Evolutionary conservation across 1,284 basidiomycete species (phyloP).

Genomic region (Cystobasidium pallidum): DNA sequence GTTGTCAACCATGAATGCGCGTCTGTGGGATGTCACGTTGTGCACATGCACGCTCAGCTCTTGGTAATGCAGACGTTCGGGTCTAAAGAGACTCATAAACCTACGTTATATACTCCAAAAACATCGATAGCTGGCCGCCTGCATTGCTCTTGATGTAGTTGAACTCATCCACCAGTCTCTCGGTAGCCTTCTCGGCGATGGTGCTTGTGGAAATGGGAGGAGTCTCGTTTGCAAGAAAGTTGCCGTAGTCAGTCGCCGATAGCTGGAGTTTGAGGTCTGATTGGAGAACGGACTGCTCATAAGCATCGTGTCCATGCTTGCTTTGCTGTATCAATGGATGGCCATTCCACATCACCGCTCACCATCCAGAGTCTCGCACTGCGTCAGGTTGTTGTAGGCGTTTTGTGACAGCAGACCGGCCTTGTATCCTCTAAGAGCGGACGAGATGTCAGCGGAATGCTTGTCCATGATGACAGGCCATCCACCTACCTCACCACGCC

Average conservation of each 20-base stretch:
- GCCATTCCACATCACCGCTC: slow-evolving; percentile 49
- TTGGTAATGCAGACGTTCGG: not conserved
- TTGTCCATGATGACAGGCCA: not conserved
- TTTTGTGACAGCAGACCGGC: slow-evolving; percentile 82
- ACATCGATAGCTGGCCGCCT: slow-evolving; percentile 85
- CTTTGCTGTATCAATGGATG: slow-evolving; percentile 47
- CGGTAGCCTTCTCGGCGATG: slow-evolving; percentile 92
- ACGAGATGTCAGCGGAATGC: no score
- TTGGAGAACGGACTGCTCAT: not conserved
- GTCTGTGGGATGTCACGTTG: slow-evolving; percentile 61
- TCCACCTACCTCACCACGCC: slow-evolving; percentile 45
- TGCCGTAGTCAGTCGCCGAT: slow-evolving; percentile 95
- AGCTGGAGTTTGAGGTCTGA: slow-evolving; percentile 88
- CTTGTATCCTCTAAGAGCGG: slow-evolving; percentile 75
- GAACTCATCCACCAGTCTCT: slow-evolving; percentile 94
- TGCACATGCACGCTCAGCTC: not conserved
- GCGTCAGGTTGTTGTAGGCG: slow-evolving; percentile 91
- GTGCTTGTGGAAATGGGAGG: slow-evolving; percentile 93
- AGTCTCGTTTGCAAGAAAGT: slow-evolving; percentile 95
- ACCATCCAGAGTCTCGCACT: slow-evolving; percentile 98
- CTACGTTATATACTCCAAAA: slow-evolving; percentile 96
- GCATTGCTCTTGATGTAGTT: slow-evolving; percentile 91
- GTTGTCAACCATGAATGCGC: slow-evolving; percentile 99
- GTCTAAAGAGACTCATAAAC: slow-evolving; percentile 55
- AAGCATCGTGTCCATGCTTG: slow-evolving; percentile 29